A percentile compares a stretch with the other conserved stretches of the same genome.
Conservation (phyloP, 2,329 filamentous ascomycete genomes). For the Fusarium marasasianum region DNA sequence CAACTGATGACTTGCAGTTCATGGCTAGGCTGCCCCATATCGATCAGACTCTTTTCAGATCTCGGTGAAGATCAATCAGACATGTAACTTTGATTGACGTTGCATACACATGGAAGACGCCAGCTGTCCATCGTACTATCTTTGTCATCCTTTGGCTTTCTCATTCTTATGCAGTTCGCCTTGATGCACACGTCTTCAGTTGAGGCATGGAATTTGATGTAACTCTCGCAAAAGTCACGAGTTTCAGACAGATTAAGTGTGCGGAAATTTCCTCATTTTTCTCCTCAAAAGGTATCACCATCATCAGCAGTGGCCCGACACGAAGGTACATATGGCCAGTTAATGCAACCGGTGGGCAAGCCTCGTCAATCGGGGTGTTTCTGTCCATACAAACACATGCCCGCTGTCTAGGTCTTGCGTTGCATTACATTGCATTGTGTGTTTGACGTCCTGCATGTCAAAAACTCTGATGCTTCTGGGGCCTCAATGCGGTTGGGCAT, state of each 20-base stretch:
- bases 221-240: background rate
- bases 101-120: constrained; percentile 24
- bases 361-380: constrained; percentile 30
- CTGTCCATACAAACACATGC: constrained; percentile 28
- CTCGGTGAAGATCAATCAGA: constrained; percentile 20
- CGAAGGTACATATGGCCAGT: constrained; percentile 1
- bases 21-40: constrained; percentile 8
- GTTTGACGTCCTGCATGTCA: constrained; percentile 36
- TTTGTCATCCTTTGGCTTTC: constrained; percentile 23
- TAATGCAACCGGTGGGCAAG: constrained; percentile 34
- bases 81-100: constrained; percentile 10
- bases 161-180: constrained; percentile 17
- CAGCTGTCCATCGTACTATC: constrained; percentile 37
- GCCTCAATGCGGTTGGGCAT: constrained; percentile 58
- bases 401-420: constrained; percentile 24
- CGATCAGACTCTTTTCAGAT: constrained; percentile 13
- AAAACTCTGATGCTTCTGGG: constrained; percentile 29
- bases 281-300: constrained; percentile 19
- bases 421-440: constrained; percentile 10
- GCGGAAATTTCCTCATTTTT: background rate
- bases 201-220: constrained; percentile 26
- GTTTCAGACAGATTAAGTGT: background rate
- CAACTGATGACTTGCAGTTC: constrained; percentile 21
- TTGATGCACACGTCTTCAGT: constrained; percentile 17
- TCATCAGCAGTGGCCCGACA: constrained; percentile 9